Evolutionary conservation across 441 rosid genomes (phyloP).

Genomic region (Croton setiger): DNA sequence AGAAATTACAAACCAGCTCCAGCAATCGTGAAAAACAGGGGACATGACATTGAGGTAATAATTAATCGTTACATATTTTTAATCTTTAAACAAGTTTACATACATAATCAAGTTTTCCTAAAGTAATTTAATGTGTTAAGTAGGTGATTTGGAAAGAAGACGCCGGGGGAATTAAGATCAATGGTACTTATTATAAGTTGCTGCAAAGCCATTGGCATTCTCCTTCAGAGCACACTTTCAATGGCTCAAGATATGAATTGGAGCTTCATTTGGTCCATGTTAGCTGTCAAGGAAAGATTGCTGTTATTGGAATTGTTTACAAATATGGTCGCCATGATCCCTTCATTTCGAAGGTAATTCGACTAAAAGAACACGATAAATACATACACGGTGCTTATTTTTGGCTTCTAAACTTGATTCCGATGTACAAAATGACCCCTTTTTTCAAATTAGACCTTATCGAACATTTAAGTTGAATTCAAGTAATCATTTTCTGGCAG

Average conservation of each 20-base stretch:
- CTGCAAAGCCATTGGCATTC: constrained; percentile 67
- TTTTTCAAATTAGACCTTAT: too few relatives aligned
- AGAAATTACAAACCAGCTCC: constrained; percentile 30
- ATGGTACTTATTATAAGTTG: constrained; percentile 39
- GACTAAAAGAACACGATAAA: too few relatives aligned
- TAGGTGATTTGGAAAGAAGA: constrained; percentile 58
- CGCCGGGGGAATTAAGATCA: constrained; percentile 48
- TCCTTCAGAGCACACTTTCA: constrained; percentile 69
- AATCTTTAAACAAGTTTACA: too few relatives aligned
- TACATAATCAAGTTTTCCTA: too few relatives aligned
- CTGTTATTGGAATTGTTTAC: constrained; percentile 54
- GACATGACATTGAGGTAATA: constrained; percentile 50
- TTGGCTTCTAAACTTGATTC: too few relatives aligned
- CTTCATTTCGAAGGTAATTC: constrained; percentile 48
- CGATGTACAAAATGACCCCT: too few relatives aligned
- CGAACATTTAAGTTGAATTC: too few relatives aligned
- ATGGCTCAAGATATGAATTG: constrained; percentile 55
- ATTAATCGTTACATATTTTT: too few relatives aligned
- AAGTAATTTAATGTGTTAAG: too few relatives aligned
- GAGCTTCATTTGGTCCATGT: constrained; percentile 65
- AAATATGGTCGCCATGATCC: constrained; percentile 47
- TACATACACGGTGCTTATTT: too few relatives aligned
- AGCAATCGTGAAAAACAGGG: constrained; percentile 39
- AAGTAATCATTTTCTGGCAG: too few relatives aligned
- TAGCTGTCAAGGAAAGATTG: constrained; percentile 28